Evolutionary conservation across 495 filamentous ascomycete species (phyloP).

Genomic region (Tuber calosporum): DNA sequence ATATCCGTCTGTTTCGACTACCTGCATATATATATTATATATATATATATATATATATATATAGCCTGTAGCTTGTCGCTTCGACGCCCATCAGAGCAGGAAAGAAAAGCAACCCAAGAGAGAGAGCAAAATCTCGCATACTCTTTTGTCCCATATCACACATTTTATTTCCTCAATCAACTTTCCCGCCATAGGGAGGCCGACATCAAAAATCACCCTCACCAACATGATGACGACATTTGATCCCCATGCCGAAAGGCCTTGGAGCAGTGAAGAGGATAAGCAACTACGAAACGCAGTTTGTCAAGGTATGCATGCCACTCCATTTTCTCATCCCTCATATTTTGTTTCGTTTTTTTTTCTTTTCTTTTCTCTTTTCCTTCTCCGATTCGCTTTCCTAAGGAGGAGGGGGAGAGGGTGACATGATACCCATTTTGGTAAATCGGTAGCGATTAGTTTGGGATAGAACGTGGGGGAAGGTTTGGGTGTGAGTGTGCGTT

Average conservation of each 20-base stretch:
- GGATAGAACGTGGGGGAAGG: background rate
- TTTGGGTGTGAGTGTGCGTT: background rate
- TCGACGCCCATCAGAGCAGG: background rate
- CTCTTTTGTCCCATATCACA: background rate
- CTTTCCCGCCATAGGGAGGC: background rate
- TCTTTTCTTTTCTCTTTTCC: too few species aligned
- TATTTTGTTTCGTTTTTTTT: background rate
- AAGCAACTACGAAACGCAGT: constrained; percentile 32
- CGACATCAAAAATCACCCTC: background rate
- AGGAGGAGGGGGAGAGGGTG: background rate
- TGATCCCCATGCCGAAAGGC: constrained; percentile 31
- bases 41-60: constrained; percentile 16
- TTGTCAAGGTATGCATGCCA: constrained; percentile 23
- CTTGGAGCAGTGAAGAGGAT: constrained; percentile 32
- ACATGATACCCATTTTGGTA: background rate
- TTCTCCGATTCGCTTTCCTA: background rate
- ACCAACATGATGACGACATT: constrained; percentile 31
- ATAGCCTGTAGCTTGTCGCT: constrained; percentile 7
- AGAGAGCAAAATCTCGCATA: background rate
- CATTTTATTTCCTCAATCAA: background rate
- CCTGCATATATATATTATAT: constrained; percentile 10
- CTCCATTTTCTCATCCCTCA: background rate
- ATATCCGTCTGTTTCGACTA: background rate
- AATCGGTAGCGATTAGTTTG: background rate
- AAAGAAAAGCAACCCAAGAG: constrained; percentile 1